Conservation (phyloP, 306 rosid species). For the Casuarina glauca region DNA sequence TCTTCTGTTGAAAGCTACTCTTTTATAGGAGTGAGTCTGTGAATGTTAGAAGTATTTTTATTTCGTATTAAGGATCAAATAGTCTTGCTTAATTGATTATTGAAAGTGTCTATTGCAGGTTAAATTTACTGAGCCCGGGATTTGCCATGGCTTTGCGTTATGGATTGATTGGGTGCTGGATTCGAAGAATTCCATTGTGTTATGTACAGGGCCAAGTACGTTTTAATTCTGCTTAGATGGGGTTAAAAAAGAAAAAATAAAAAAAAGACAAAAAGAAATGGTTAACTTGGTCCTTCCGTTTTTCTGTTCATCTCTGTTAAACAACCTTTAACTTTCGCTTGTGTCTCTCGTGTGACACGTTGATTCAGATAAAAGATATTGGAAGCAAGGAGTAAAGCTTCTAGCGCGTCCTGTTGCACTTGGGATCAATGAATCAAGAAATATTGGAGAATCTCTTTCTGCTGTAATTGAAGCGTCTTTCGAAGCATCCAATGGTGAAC, state of each 20-base stretch:
- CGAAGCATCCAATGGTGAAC: constrained; percentile 64
- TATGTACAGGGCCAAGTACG: constrained; percentile 89
- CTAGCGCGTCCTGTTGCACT: constrained; percentile 63
- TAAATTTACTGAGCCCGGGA: constrained; percentile 56
- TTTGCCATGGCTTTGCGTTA: constrained; percentile 78
- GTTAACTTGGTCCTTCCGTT: background rate
- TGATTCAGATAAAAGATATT: constrained; percentile 73
- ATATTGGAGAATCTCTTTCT: constrained; percentile 31
- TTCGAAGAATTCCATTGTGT: constrained; percentile 52
- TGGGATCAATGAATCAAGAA: constrained; percentile 30
- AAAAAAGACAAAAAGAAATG: background rate
- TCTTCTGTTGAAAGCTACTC: background rate
- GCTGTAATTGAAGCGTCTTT: constrained; percentile 64
- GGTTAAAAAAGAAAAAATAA: too few species aligned
- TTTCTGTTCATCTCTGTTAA: background rate
- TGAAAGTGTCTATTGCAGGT: constrained; percentile 47
- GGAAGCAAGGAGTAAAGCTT: constrained; percentile 98
- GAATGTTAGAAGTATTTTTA: background rate
- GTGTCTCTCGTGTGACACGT: constrained; percentile 15
- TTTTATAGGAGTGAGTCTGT: background rate
- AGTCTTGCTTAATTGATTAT: constrained; percentile 17
- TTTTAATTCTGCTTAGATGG: constrained; percentile 8
- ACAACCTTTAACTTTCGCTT: constrained; percentile 6
- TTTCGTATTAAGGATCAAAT: background rate
- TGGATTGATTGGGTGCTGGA: constrained; percentile 98